A percentile compares a stretch with the other conserved stretches of the same genome.
phyloP scores from a whole-genome alignment of 2,329 filamentous ascomycete genomes.

The Aurifilum marmelostoma region DNA sequence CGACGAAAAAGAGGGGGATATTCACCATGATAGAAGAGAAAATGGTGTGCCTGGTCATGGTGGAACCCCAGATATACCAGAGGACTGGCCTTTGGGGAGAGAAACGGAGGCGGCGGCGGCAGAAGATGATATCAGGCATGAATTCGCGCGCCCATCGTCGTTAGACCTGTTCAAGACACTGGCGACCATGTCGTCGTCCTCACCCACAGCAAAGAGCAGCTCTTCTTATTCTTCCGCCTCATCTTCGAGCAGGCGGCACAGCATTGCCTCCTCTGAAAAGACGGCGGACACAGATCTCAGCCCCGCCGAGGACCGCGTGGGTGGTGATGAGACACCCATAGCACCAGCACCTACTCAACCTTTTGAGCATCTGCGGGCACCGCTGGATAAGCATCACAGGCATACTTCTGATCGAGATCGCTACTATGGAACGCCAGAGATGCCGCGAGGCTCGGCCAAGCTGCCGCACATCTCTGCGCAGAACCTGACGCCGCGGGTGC shows the following conservation, averaged over 20 bases:
- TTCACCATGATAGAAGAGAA: slow-evolving; percentile 29
- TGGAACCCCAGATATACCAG: slow-evolving; percentile 32
- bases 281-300: slow-evolving; percentile 49
- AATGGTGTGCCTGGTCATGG: slow-evolving; percentile 3
- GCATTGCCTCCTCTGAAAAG: slow-evolving; percentile 43
- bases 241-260: slow-evolving; percentile 56
- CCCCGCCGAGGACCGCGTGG: slow-evolving; percentile 46
- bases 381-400: slow-evolving; percentile 28
- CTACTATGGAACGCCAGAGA: slow-evolving; percentile 49
- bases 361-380: neutral
- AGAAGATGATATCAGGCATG: slow-evolving; percentile 40
- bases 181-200: slow-evolving; percentile 34
- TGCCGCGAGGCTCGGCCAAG: slow-evolving; percentile 45
- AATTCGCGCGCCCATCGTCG: slow-evolving; percentile 37
- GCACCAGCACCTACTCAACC: slow-evolving; percentile 32
- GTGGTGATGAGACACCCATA: slow-evolving; percentile 35
- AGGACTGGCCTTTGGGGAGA: slow-evolving; percentile 60
- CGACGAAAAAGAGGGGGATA: slow-evolving; percentile 1
- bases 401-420: slow-evolving; percentile 32
- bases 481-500: slow-evolving; percentile 42
- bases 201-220: slow-evolving; percentile 38
- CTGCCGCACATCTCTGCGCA: slow-evolving; percentile 42
- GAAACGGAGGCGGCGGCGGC: slow-evolving; percentile 55
- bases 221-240: slow-evolving; percentile 44
- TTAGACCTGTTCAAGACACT: slow-evolving; percentile 33